Conservation (phyloP, 2,329 filamentous ascomycete species). For the Cadophora malorum region DNA sequence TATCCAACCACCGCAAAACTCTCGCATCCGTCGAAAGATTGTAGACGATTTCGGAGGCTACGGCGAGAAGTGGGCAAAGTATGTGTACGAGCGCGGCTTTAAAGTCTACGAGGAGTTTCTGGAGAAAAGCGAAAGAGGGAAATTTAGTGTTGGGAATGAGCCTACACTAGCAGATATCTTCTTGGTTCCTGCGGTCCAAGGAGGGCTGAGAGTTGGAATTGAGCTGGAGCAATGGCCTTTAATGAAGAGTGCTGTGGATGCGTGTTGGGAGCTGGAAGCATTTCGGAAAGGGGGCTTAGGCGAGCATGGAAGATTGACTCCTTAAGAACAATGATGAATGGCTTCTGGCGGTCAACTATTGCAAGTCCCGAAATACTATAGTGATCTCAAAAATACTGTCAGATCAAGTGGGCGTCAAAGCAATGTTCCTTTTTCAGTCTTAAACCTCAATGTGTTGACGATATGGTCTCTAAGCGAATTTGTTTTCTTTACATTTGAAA, state of each 20-base stretch:
- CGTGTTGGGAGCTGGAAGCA: slow-evolving; percentile 55
- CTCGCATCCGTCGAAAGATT: slow-evolving; percentile 23
- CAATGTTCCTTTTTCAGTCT: too few relatives aligned
- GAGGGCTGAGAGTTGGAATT: slow-evolving; percentile 60
- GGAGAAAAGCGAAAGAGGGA: slow-evolving; percentile 47
- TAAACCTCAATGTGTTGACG: neutral
- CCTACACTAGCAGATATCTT: slow-evolving; percentile 65
- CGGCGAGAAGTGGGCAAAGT: slow-evolving; percentile 22
- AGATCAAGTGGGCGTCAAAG: too few relatives aligned
- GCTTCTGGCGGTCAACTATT: neutral
- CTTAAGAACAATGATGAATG: slow-evolving; percentile 7
- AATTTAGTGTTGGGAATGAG: slow-evolving; percentile 60
- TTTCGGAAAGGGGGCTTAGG: slow-evolving; percentile 60
- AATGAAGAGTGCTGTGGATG: slow-evolving; percentile 52
- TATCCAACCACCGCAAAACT: slow-evolving; percentile 27
- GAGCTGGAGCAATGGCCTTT: slow-evolving; percentile 56
- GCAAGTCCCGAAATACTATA: neutral
- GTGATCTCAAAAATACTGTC: neutral
- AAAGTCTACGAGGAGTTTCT: slow-evolving; percentile 27
- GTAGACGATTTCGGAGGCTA: slow-evolving; percentile 24
- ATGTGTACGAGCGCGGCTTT: slow-evolving; percentile 27
- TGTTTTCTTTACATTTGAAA: too few relatives aligned
- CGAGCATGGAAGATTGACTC: slow-evolving; percentile 47
- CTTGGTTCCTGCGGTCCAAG: slow-evolving; percentile 63
- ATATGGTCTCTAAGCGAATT: neutral